Conservation (phyloP, 1,284 basidiomycete species). For the Malassezia japonica region DNA sequence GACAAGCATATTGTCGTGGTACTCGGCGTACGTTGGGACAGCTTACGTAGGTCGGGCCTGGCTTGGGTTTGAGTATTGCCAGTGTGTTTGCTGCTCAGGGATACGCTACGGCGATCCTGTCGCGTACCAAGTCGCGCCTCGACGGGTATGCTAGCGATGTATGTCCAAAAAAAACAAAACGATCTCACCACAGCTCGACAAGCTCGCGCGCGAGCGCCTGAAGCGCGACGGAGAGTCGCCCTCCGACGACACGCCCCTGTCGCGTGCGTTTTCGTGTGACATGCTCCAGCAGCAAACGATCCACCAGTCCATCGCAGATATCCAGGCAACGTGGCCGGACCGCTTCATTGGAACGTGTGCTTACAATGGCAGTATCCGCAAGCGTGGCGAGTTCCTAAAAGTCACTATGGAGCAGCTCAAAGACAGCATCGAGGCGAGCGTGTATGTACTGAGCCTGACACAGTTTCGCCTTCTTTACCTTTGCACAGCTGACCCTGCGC, state of each 20-base stretch:
- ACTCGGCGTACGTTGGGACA: background rate
- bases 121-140: constrained; percentile 22
- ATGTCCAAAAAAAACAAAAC: background rate
- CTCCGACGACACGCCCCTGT: constrained; percentile 6
- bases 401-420: constrained; percentile 19
- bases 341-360: constrained; percentile 28
- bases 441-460: constrained; percentile 9
- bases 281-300: constrained; percentile 23
- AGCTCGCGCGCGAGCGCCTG: constrained; percentile 14
- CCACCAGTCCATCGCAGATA: constrained; percentile 11
- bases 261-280: constrained; percentile 29
- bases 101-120: constrained; percentile 30
- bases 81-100: constrained; percentile 26
- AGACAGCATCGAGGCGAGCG: constrained; percentile 23
- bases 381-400: constrained; percentile 25
- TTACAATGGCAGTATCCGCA: constrained; percentile 31
- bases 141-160: constrained; percentile 22
- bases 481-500: constrained; percentile 23
- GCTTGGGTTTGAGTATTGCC: constrained; percentile 28
- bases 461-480: constrained; percentile 18
- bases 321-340: constrained; percentile 20
- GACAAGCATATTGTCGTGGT: background rate
- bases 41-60: constrained; percentile 21
- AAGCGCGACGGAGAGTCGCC: background rate
- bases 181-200: constrained; percentile 9